These are phyloP conservation scores for Hemileia vastatrix DNA, from an alignment of 1,284 basidiomycete genomes.

Conservation along the genomic window DNA sequence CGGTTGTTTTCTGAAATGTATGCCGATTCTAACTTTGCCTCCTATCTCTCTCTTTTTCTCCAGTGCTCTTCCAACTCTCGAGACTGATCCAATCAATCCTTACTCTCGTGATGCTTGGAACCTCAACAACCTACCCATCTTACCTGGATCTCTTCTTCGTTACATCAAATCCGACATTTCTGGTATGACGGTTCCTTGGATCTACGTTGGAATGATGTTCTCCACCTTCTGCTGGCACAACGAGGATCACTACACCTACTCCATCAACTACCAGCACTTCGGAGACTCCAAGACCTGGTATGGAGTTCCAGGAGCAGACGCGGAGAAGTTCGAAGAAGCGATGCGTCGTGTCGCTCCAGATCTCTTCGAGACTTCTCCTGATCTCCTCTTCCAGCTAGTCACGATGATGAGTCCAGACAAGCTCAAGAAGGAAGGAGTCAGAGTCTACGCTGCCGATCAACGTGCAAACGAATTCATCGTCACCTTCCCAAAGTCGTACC, in stretches of 20 bases:
- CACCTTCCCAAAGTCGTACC: constrained; percentile 96
- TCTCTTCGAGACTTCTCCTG: constrained; percentile 94
- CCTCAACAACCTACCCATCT: constrained; percentile 87
- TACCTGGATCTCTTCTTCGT: constrained; percentile 67
- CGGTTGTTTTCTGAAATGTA: not conserved
- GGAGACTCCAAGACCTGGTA: constrained; percentile 99
- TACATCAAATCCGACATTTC: constrained; percentile 98
- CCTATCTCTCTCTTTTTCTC: no score
- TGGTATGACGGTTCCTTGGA: constrained; percentile 99
- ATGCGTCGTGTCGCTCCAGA: constrained; percentile 92
- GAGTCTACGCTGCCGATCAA: constrained; percentile 87
- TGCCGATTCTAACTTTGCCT: constrained; percentile 19
- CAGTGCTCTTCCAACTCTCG: constrained; percentile 87
- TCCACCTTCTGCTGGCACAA: constrained; percentile 99
- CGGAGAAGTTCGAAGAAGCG: constrained; percentile 92
- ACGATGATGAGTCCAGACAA: constrained; percentile 94
- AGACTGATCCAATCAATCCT: constrained; percentile 74
- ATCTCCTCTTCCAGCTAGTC: constrained; percentile 90
- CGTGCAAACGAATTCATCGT: constrained; percentile 90
- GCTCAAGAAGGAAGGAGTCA: constrained; percentile 76
- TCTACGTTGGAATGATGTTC: constrained; percentile 98
- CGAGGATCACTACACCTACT: constrained; percentile 98
- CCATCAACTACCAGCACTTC: constrained; percentile 58
- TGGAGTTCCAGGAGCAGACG: constrained; percentile 85
- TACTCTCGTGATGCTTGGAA: constrained; percentile 95